A percentile compares a stretch with the other conserved stretches of the same genome.
Conservation (phyloP, 140 eudicot genomes). For the Flaveria floridana region DNA sequence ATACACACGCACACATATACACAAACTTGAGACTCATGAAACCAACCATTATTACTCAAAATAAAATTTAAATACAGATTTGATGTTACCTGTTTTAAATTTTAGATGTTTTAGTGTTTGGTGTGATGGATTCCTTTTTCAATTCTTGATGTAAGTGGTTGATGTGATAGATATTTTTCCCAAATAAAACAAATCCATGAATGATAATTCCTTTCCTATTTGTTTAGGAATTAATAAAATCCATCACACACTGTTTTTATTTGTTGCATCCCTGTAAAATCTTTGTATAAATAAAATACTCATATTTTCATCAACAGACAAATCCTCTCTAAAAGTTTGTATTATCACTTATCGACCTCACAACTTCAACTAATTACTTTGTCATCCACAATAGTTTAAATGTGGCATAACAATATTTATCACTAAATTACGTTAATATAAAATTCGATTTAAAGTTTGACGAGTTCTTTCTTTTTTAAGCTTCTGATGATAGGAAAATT, state of each 20-base stretch:
- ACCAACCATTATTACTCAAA: not conserved
- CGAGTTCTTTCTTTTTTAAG: not conserved
- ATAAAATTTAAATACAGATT: not conserved
- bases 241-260: no score
- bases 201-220: not conserved
- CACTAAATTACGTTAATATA: not conserved
- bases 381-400: not conserved
- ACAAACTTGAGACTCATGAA: not conserved
- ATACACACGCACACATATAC: not conserved
- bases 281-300: no score
- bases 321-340: not conserved
- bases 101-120: not conserved
- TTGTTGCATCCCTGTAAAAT: no score
- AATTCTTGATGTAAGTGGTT: not conserved
- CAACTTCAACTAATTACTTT: not conserved
- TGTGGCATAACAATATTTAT: not conserved
- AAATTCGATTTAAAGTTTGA: no score
- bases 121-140: not conserved
- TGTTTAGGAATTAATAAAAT: not conserved
- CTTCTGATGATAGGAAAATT: not conserved
- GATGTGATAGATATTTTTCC: not conserved
- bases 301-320: not conserved
- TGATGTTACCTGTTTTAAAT: not conserved
- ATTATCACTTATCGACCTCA: not conserved
- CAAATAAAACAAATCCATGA: not conserved